Conservation (phyloP, 2,329 filamentous ascomycete species). For the Pestalotiopsis sp. region DNA sequence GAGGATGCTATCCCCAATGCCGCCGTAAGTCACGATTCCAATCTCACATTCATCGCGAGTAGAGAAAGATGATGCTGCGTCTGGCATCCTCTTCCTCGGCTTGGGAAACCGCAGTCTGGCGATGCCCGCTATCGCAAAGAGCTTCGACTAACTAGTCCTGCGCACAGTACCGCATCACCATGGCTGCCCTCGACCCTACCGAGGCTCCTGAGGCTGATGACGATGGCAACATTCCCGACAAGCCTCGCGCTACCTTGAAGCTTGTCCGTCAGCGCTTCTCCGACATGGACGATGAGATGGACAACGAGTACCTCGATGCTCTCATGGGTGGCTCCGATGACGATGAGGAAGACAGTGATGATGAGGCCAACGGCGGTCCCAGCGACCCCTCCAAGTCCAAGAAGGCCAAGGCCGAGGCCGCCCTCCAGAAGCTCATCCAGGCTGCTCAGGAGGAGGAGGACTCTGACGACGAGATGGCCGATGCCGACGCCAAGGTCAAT, state of each 20-base stretch:
- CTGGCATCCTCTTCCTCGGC: background rate
- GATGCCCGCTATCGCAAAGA: slow-evolving; percentile 27
- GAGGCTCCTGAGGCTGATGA: slow-evolving; percentile 70
- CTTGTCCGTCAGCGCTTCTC: slow-evolving; percentile 75
- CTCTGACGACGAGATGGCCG: slow-evolving; percentile 70
- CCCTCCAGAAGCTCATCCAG: slow-evolving; percentile 76
- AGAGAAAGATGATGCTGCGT: background rate
- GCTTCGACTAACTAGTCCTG: background rate
- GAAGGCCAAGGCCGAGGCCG: slow-evolving; percentile 80
- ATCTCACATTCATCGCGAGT: background rate
- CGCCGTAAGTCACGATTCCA: slow-evolving; percentile 63
- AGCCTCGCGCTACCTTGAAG: slow-evolving; percentile 85
- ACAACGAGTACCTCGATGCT: slow-evolving; percentile 65
- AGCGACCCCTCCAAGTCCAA: slow-evolving; percentile 90
- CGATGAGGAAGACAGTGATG: slow-evolving; percentile 54
- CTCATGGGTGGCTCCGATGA: slow-evolving; percentile 54
- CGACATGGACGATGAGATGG: slow-evolving; percentile 64
- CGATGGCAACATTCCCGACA: slow-evolving; percentile 60
- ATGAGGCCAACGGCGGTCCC: slow-evolving; percentile 77
- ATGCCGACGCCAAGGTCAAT: slow-evolving; percentile 58
- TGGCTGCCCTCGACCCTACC: slow-evolving; percentile 95
- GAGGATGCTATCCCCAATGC: slow-evolving; percentile 69
- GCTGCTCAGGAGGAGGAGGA: slow-evolving; percentile 63
- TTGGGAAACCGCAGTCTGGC: background rate
- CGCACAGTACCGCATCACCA: slow-evolving; percentile 88